phyloP scores from a whole-genome alignment of 169 alveolate genomes.

The Cryptosporidium meleagridis region DNA sequence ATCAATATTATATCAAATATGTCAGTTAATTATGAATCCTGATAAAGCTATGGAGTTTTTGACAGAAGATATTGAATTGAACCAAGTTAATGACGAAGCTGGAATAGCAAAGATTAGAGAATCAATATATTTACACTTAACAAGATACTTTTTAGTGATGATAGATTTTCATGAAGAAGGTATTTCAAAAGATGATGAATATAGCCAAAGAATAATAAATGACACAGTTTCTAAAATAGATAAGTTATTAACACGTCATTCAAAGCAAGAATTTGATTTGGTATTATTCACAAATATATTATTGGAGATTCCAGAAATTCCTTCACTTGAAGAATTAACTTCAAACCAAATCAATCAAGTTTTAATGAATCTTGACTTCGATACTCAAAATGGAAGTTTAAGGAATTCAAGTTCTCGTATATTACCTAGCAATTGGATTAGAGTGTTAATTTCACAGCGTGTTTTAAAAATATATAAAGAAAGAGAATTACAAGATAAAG shows the following conservation, averaged over 20 bases:
- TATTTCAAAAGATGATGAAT: background rate
- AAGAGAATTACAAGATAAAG: constrained; percentile 1
- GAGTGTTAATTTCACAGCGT: constrained; percentile 4
- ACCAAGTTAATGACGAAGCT: background rate
- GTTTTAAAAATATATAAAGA: constrained; percentile 2
- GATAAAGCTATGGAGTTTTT: background rate
- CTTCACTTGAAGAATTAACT: background rate
- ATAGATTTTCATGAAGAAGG: constrained; percentile 4
- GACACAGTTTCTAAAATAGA: constrained; percentile 2
- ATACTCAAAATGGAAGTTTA: background rate
- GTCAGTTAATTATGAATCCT: constrained; percentile 5
- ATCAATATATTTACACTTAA: constrained; percentile 16
- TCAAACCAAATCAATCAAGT: background rate
- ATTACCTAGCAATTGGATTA: constrained; percentile 16
- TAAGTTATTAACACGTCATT: background rate
- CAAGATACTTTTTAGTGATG: background rate
- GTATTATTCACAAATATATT: constrained; percentile 18
- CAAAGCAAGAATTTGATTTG: constrained; percentile 4
- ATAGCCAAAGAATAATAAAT: background rate
- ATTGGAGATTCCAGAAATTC: constrained; percentile 55
- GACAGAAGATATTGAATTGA: background rate
- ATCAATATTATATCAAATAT: constrained; percentile 13
- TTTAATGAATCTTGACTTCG: background rate
- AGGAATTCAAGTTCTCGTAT: background rate
- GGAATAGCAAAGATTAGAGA: background rate